Evolutionary conservation across 805 yeast genomes (phyloP).

Genomic region (Metschnikowia picachoensis): DNA sequence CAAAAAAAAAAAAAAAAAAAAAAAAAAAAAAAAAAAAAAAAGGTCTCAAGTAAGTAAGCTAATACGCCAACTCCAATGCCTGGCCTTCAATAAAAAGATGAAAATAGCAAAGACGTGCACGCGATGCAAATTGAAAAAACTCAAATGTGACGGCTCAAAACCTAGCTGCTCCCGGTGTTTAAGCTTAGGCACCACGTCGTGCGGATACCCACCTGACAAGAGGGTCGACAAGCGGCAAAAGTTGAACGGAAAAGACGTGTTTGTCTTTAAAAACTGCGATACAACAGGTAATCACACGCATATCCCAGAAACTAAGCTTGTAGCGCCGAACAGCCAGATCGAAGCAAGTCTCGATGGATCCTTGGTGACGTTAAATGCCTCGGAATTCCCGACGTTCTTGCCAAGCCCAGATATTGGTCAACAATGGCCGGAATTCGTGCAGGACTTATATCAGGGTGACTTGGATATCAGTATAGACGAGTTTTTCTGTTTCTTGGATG

Average conservation of each 20-base stretch:
- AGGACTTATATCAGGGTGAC: neutral
- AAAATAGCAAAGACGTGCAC: neutral
- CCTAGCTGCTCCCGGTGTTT: neutral
- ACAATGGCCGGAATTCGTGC: neutral
- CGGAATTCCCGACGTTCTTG: neutral
- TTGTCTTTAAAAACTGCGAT: neutral
- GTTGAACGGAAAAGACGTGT: neutral
- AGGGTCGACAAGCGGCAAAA: neutral
- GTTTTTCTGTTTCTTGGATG: neutral
- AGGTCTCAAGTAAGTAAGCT: too few relatives aligned
- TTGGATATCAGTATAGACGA: neutral
- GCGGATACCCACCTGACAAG: neutral
- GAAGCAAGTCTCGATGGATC: too few relatives aligned
- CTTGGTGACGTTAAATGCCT: too few relatives aligned
- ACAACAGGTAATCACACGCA: neutral
- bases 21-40: too few relatives aligned
- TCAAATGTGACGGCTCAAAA: neutral
- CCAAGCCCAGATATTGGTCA: neutral
- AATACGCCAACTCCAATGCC: too few relatives aligned
- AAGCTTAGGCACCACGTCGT: neutral
- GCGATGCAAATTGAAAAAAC: neutral
- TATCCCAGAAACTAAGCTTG: neutral
- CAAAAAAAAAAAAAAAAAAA: too few relatives aligned
- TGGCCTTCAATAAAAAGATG: too few relatives aligned
- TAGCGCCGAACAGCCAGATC: too few relatives aligned